Evolutionary conservation across 441 rosid genomes (phyloP), one percentile per base, ranked within the genome.

Genomic region (Bruguiera hainesii): DNA sequence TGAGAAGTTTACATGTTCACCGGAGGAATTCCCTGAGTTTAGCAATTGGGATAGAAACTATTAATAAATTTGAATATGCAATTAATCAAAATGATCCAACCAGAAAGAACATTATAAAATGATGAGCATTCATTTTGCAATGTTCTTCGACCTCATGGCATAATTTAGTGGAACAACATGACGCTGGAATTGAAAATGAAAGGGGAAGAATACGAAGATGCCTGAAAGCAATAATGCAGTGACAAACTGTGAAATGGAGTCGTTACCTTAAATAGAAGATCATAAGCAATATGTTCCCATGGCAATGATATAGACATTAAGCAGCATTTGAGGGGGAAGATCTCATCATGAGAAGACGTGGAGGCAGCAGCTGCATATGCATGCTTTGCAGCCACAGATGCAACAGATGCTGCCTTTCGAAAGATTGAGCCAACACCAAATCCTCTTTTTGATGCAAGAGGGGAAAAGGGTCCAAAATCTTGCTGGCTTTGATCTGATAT

Each of bases 221-320:
- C 5, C 11, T 4, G 6, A 28, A 58, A 10, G 16, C 13, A 42
- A 42, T 18, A 20, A 48, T 30, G 29, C 37, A 49, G 35, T 28
- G 19, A 55, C 29, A 23, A 19, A 46, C 7, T 19, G 39, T 8
- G 49, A 59, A 68, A 67, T 49, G 73, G 42, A 63, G 67, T 64
- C 59, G 66, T 76, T 67, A 93, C 97, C 97, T 93, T 91, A 71
- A 88, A 91, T 65, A 93, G 76, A 69, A 91, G 96, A 81, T 93
- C 97, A 68, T 81, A 80, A 75, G 96, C 96, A 78, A 93, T 91
- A 63, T 85, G 79, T 60, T 91, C 97, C 97, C 97, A 91, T 2
- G 97, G 96, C 72, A 93, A 81, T n/a, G 97, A 85, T 69, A 91
- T 81, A 30, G 98, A 91, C 97, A 93, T 93, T 60, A 93, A 82